A percentile compares a stretch with the other conserved stretches of the same genome.
Evolutionary conservation across 2,329 filamentous ascomycete species (phyloP).

Genomic region (Ophiostoma pallidulum): DNA sequence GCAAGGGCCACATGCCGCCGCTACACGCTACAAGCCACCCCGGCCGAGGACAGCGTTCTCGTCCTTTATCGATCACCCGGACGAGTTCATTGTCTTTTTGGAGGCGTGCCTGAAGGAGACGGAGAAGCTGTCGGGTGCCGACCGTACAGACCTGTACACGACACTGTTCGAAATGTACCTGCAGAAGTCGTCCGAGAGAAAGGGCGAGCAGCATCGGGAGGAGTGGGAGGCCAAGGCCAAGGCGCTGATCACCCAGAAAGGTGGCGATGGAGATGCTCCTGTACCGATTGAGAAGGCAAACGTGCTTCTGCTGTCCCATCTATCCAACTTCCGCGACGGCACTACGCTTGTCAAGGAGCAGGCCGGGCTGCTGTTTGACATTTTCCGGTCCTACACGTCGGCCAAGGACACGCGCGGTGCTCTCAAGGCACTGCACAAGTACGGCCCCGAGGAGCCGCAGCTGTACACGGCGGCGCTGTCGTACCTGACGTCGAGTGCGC

Average conservation of each 20-base stretch:
- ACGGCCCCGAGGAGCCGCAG: constrained; percentile 82
- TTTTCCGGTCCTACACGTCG: constrained; percentile 91
- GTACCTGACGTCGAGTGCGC: constrained; percentile 81
- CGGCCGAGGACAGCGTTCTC: constrained; percentile 87
- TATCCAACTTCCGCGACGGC: constrained; percentile 82
- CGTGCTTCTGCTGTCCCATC: constrained; percentile 81
- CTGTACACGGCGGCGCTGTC: constrained; percentile 86
- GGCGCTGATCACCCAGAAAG: constrained; percentile 50
- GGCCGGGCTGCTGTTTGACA: constrained; percentile 83
- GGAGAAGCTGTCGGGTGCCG: constrained; percentile 57
- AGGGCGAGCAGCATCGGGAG: constrained; percentile 54
- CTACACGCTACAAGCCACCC: constrained; percentile 72
- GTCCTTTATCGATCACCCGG: constrained; percentile 87
- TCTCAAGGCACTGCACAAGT: constrained; percentile 81
- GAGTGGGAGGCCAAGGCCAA: constrained; percentile 90
- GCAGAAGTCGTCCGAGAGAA: constrained; percentile 71
- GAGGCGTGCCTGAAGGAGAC: constrained; percentile 71
- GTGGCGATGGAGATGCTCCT: constrained; percentile 56
- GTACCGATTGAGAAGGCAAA: constrained; percentile 90
- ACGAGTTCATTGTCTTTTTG: constrained; percentile 85
- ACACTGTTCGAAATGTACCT: constrained; percentile 98
- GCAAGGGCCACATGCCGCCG: constrained; percentile 24
- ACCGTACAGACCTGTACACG: constrained; percentile 81
- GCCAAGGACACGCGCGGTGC: constrained; percentile 86
- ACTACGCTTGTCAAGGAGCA: constrained; percentile 91